phyloP scores from a whole-genome alignment of 805 yeast genomes.

The Yarrowia sp. region DNA sequence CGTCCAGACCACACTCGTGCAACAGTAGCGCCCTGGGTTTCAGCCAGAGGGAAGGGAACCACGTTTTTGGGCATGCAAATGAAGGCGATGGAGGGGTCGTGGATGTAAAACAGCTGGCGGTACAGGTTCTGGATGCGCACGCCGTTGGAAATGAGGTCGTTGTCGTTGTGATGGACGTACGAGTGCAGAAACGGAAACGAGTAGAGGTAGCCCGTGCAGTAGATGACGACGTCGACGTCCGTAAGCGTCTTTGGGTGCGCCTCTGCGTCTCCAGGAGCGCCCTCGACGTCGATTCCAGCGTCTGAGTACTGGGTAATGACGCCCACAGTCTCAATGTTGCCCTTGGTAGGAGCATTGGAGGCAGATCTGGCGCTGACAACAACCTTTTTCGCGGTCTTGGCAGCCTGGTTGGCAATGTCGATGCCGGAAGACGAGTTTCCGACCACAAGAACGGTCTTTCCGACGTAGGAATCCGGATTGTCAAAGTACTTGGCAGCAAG shows the following conservation, averaged over 20 bases:
- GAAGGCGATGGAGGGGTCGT: conserved; percentile 63
- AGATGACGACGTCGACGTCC: conserved; percentile 57
- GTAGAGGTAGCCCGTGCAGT: conserved; percentile 74
- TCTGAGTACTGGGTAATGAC: neutral
- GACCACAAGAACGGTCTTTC: conserved; percentile 55
- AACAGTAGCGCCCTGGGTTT: conserved; percentile 62
- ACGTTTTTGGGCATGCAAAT: conserved; percentile 47
- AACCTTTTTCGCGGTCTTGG: conserved; percentile 44
- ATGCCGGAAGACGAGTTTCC: conserved; percentile 79
- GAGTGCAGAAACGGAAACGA: conserved; percentile 59
- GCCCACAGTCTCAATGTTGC: conserved; percentile 32
- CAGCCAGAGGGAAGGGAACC: conserved; percentile 41
- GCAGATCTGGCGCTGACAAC: conserved; percentile 49
- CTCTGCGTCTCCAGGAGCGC: conserved; percentile 43
- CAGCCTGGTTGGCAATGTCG: conserved; percentile 65
- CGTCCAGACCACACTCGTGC: conserved; percentile 61
- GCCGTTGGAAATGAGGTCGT: conserved; percentile 47
- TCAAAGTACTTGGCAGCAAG: conserved; percentile 60
- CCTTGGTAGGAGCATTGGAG: neutral
- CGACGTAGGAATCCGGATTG: conserved; percentile 46
- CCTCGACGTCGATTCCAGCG: neutral
- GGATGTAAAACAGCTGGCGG: conserved; percentile 44
- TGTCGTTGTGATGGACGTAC: conserved; percentile 26
- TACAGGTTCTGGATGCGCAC: conserved; percentile 45
- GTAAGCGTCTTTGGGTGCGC: conserved; percentile 48